Base-by-base conservation (phyloP, 129 eudicot genomes). In the Solidago caesia region DNA sequence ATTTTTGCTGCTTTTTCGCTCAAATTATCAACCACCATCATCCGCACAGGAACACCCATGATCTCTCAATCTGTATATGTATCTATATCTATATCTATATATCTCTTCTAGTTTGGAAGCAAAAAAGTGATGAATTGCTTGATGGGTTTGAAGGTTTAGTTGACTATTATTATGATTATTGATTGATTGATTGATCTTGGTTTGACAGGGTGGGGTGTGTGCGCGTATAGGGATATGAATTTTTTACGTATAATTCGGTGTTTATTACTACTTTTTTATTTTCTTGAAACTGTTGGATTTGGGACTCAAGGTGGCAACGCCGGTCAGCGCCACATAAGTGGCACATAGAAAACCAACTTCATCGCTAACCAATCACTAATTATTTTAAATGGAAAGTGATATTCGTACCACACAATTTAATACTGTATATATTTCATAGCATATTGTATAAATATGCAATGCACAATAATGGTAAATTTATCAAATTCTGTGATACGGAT, bases 1-100 rank as follows among this genome's bases (percentile, higher is more conserved):
- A 93, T 93, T 84, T 82, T 78, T 15, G 92, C 87, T 9, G 96
- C 96, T 88, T 85, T 86, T 8, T 88, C 94, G 75, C 91, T 84
- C 85, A 93, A 60, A 64, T 66, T 48, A 80, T 93, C 96, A 53
- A 68, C 85, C 7, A 77, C 81, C 75, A 77, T 64, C 26, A 80
- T 55, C 6, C 84, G 73, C 16, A 76, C 66, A 62, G 86, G 84
- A 75, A 90, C 71, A 41, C 87, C 90, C 96, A 90, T 87, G 69
- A 8, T 48, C 63, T 41, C 39, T 33, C 39, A 33, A 33, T 33
- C 39, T 33, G 3, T 33, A 33, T 33, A 2, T 33, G 3, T 33
- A 33, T 33, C 2, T 33, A 3, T 33, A 33, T 33, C 61, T 56
- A 4, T 56, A 56, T 56, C 61, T 15, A 56, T 78, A 12, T 63